Percentiles rank a stretch among this genome's conserved stretches.
Conservation (phyloP, 1,284 basidiomycete species). For the Peniophora sp. region DNA sequence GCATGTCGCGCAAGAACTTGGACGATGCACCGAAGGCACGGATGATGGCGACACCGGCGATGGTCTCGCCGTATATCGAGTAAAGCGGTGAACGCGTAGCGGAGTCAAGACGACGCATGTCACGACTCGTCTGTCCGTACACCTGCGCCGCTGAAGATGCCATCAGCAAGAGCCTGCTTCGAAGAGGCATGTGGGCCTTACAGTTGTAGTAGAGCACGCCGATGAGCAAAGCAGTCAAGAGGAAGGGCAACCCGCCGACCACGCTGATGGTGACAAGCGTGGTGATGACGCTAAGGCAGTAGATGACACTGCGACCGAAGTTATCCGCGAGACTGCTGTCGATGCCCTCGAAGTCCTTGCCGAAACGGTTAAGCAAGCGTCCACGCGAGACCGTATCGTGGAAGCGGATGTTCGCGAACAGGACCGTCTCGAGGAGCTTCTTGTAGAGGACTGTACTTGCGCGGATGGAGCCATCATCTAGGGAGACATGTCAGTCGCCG, state of each 20-base stretch:
- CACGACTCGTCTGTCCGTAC: slow-evolving; percentile 82
- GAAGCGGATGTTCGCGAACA: slow-evolving; percentile 90
- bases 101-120: slow-evolving; percentile 80
- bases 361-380: slow-evolving; percentile 82
- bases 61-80: slow-evolving; percentile 87
- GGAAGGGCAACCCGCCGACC: slow-evolving; percentile 74
- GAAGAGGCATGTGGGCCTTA: slow-evolving; percentile 16
- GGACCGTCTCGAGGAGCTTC: slow-evolving; percentile 70
- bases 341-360: slow-evolving; percentile 90
- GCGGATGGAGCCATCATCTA: slow-evolving; percentile 62
- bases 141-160: slow-evolving; percentile 36
- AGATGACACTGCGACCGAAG: slow-evolving; percentile 71
- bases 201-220: slow-evolving; percentile 64
- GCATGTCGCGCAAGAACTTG: slow-evolving; percentile 82
- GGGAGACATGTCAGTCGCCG: slow-evolving; percentile 1
- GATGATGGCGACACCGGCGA: slow-evolving; percentile 80
- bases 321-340: slow-evolving; percentile 84
- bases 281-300: slow-evolving; percentile 47
- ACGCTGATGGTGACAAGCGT: slow-evolving; percentile 73
- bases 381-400: slow-evolving; percentile 90
- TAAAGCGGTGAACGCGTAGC: slow-evolving; percentile 88
- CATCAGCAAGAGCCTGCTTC: not conserved
- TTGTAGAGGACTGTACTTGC: slow-evolving; percentile 68
- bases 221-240: slow-evolving; percentile 54
- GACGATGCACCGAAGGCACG: slow-evolving; percentile 85